A percentile compares a stretch with the other conserved stretches of the same genome.
Conservation (phyloP, 345 rosid genomes). For the Syzygium grande region DNA sequence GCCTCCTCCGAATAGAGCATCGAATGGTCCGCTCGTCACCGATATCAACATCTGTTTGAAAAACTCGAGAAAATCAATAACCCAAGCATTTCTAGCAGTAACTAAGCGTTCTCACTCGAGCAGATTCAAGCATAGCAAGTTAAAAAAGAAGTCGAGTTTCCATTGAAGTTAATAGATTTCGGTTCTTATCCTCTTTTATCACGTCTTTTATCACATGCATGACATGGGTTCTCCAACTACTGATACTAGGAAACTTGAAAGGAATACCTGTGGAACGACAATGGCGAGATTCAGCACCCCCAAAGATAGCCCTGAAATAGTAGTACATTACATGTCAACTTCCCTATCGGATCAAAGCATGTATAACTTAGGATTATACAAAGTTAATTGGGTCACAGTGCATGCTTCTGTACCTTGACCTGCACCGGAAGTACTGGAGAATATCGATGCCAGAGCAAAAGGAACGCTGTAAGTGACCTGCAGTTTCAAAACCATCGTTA, state of each 20-base stretch:
- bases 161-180: not conserved
- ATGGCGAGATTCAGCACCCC: slow-evolving; percentile 30
- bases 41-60: slow-evolving; percentile 1
- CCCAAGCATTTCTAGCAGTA: not conserved
- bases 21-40: slow-evolving; percentile 2
- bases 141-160: not conserved
- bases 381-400: not conserved
- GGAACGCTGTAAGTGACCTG: slow-evolving; percentile 13
- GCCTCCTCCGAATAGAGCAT: slow-evolving; percentile 6
- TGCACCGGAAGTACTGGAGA: not conserved
- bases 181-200: not conserved
- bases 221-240: not conserved
- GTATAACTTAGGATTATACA: not conserved
- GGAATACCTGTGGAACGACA: slow-evolving; percentile 22
- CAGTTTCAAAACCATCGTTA: not conserved
- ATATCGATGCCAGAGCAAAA: slow-evolving; percentile 12
- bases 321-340: not conserved
- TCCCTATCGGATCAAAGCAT: not conserved
- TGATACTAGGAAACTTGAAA: not conserved
- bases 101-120: not conserved
- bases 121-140: not conserved
- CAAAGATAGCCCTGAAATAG: slow-evolving; percentile 18
- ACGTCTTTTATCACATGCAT: not conserved
- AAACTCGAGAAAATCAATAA: not conserved
- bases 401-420: slow-evolving; percentile 4